Conservation (phyloP, 2,329 filamentous ascomycete species). For the Dactylonectria macrodidyma region DNA sequence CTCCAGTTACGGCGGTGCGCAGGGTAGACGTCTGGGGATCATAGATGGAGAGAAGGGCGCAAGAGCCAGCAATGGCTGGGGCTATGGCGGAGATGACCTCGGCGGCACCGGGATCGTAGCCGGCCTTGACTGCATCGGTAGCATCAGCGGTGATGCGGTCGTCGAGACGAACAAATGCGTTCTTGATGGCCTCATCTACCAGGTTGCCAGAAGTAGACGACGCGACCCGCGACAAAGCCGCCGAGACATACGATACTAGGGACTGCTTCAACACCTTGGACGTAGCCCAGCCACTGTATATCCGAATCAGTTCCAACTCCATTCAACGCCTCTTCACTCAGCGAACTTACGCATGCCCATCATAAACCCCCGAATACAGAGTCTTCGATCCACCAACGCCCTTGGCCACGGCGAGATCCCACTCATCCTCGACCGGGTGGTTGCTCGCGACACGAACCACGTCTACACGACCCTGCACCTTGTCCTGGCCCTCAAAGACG, state of each 20-base stretch:
- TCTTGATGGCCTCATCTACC: conserved; percentile 69
- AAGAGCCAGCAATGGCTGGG: conserved; percentile 67
- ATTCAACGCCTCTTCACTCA: background rate
- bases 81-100: conserved; percentile 52
- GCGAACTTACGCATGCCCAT: conserved; percentile 63
- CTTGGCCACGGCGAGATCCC: conserved; percentile 50
- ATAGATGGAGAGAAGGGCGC: conserved; percentile 74
- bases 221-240: conserved; percentile 51
- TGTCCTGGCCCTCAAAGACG: conserved; percentile 46
- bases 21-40: conserved; percentile 68
- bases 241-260: conserved; percentile 60
- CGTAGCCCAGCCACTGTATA: conserved; percentile 58
- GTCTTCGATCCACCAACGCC: conserved; percentile 49
- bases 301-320: conserved; percentile 19
- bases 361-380: conserved; percentile 59
- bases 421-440: conserved; percentile 54
- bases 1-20: conserved; percentile 76
- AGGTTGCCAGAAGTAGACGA: conserved; percentile 58
- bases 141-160: conserved; percentile 65
- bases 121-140: conserved; percentile 49
- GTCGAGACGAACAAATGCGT: conserved; percentile 70
- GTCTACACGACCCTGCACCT: conserved; percentile 51
- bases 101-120: conserved; percentile 47
- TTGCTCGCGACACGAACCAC: conserved; percentile 55
- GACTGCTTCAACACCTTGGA: conserved; percentile 56